Evolutionary conservation across 192 early-diverging fungal genomes (phyloP).

Genomic region (Polychytrium aggregatum): DNA sequence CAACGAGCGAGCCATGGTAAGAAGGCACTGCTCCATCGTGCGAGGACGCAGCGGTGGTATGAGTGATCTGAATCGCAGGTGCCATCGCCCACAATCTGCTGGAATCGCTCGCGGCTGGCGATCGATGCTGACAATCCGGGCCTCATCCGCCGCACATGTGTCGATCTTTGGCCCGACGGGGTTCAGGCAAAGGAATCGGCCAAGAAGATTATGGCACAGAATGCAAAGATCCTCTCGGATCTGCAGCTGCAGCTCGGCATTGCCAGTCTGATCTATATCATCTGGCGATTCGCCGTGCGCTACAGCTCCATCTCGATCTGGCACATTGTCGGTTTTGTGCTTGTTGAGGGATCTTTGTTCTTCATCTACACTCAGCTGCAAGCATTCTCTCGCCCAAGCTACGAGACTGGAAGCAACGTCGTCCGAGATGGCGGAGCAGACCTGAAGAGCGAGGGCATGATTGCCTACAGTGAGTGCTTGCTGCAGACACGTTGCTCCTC

Average conservation of each 20-base stretch:
- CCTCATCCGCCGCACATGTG: too few species aligned
- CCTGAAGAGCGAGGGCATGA: slow-evolving; percentile 31
- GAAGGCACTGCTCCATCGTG: too few species aligned
- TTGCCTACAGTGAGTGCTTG: too few species aligned
- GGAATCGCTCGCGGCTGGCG: too few species aligned
- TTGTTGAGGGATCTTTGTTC: slow-evolving; percentile 33
- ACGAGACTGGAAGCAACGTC: slow-evolving; percentile 25
- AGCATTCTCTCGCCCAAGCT: slow-evolving; percentile 29
- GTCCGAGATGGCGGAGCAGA: slow-evolving; percentile 37
- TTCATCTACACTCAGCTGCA: slow-evolving; percentile 38
- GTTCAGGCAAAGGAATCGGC: slow-evolving; percentile 59
- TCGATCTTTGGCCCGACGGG: too few species aligned
- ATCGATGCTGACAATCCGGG: too few species aligned
- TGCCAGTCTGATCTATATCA: slow-evolving; percentile 44
- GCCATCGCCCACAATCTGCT: too few species aligned
- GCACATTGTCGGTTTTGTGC: slow-evolving; percentile 23
- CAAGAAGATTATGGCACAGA: slow-evolving; percentile 48
- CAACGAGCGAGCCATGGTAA: too few species aligned
- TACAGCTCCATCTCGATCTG: slow-evolving; percentile 36
- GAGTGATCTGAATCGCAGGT: too few species aligned
- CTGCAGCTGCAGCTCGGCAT: slow-evolving; percentile 37
- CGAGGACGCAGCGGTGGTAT: too few species aligned
- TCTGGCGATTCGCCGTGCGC: slow-evolving; percentile 40
- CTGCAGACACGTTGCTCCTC: too few species aligned
- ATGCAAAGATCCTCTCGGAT: slow-evolving; percentile 37